Evolutionary conservation across 2,329 filamentous ascomycete species (phyloP), one percentile per base, ranked within the genome.

Genomic region (Emericellopsis atlantica): DNA sequence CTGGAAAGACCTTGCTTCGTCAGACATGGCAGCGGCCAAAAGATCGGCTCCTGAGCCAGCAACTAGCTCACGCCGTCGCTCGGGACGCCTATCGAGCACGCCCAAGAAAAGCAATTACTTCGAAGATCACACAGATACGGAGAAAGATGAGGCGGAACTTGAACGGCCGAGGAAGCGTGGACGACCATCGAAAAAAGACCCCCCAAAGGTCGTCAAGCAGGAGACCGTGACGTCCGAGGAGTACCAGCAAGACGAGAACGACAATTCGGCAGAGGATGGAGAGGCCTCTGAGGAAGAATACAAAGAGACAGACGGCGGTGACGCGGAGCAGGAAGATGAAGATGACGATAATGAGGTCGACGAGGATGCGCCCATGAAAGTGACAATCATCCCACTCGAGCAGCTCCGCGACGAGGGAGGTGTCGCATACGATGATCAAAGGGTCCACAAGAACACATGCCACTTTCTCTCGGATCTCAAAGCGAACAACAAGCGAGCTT

Each of bases 401-500:
- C 54, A 60, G 48, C 42, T 64, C 47, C 49, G 61, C 16, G 57
- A 56, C 7, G 49, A 48, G 5, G 56, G 52, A 1, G 58, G 55
- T 12, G 47, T 62, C 6, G 50, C 67, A 2, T 79, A 79, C 44
- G 61, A 64, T 29, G 70, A 76, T 32, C 56, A 66, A 18, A 67
- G 58, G 22, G 45, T 80, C 5, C 76, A 80, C 48, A 63, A 62
- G 23, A 79, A 79, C 45, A 79, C 76, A 0, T 45, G 79, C 36
- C 56, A 67, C 2, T 80, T 79, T 48, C 60, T 81, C 32, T 60
- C 57, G 33, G 75, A 79, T 40, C 62, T 81, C 32, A 76, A 73
- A 51, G 68, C 63, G 11, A 74, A 80, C 49, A 81, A 81, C 48
- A 61, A 68, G 44, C 62, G 76, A 24, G 51, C 62, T 1, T 81